These are phyloP conservation scores for Monilinia laxa DNA, from an alignment of 2,329 filamentous ascomycete species.

Conservation along the genomic window DNA sequence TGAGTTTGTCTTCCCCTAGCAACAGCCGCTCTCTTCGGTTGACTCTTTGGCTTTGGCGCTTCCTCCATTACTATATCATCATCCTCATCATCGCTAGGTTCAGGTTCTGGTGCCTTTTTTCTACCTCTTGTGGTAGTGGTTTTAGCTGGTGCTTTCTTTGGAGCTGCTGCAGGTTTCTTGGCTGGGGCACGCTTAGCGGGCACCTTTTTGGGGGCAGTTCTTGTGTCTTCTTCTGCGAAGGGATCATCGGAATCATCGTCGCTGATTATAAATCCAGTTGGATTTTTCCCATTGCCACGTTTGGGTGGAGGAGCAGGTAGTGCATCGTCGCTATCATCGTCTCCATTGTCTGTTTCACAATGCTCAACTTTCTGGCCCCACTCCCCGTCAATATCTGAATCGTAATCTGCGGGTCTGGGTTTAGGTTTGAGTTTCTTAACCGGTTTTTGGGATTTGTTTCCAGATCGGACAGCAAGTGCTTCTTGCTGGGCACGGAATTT, in stretches of 20 bases:
- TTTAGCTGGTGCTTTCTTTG: slow-evolving; percentile 43
- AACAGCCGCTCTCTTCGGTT: slow-evolving; percentile 36
- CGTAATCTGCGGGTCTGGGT: slow-evolving; percentile 78
- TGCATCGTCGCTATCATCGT: slow-evolving; percentile 48
- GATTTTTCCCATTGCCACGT: background rate
- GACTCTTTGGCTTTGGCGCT: slow-evolving; percentile 1
- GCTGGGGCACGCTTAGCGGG: slow-evolving; percentile 41
- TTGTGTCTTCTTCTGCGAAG: background rate
- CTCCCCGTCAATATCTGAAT: slow-evolving; percentile 81
- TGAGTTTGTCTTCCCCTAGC: slow-evolving; percentile 50
- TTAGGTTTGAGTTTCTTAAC: slow-evolving; percentile 58
- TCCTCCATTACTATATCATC: slow-evolving; percentile 55
- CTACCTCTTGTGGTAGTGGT: slow-evolving; percentile 45
- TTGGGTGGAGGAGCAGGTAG: slow-evolving; percentile 36
- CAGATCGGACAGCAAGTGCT: slow-evolving; percentile 62
- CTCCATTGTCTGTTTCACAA: slow-evolving; percentile 29
- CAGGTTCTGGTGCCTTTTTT: slow-evolving; percentile 42
- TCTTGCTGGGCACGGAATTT: slow-evolving; percentile 70
- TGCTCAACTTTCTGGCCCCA: slow-evolving; percentile 68
- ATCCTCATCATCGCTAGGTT: slow-evolving; percentile 46
- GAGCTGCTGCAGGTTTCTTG: slow-evolving; percentile 39
- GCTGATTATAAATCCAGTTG: slow-evolving; percentile 27
- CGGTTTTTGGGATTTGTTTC: slow-evolving; percentile 48
- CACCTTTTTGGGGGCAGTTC: slow-evolving; percentile 32
- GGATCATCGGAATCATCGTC: slow-evolving; percentile 57